These are phyloP conservation scores for Wickerhamiella domercqiae DNA, from an alignment of 805 yeast genomes.

Conservation along the genomic window DNA sequence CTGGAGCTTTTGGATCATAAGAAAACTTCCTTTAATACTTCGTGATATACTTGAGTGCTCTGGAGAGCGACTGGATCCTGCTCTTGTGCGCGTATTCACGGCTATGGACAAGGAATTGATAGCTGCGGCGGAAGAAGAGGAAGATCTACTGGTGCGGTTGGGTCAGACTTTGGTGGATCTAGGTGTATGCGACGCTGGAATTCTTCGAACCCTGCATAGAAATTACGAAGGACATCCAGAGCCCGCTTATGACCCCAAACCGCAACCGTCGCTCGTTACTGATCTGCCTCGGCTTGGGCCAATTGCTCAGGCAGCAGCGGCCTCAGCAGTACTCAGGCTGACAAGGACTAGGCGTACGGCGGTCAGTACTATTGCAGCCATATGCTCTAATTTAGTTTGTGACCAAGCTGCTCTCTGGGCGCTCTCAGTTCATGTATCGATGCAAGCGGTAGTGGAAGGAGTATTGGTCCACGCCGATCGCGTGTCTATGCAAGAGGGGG, in stretches of 20 bases:
- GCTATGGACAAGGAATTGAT: constrained; percentile 18
- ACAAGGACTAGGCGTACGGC: not conserved
- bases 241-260: not conserved
- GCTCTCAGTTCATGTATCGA: not conserved
- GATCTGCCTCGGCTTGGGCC: not conserved
- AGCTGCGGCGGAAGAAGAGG: constrained; percentile 12
- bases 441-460: not conserved
- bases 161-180: constrained; percentile 14
- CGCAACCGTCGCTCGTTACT: not conserved
- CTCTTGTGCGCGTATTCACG: constrained; percentile 16
- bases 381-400: not conserved
- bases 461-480: not conserved
- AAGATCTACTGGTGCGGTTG: constrained; percentile 10
- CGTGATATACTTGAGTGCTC: constrained; percentile 21
- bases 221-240: constrained; percentile 10
- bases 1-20: constrained; percentile 33
- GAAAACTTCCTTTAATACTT: constrained; percentile 33
- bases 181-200: constrained; percentile 16
- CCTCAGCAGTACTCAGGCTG: not conserved
- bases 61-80: constrained; percentile 24
- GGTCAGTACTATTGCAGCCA: not conserved
- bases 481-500: not conserved
- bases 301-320: not conserved
- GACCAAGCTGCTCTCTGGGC: not conserved
- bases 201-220: constrained; percentile 14